phyloP scores from a whole-genome alignment of 495 filamentous ascomycete genomes.

The Cetradonia linearis region DNA sequence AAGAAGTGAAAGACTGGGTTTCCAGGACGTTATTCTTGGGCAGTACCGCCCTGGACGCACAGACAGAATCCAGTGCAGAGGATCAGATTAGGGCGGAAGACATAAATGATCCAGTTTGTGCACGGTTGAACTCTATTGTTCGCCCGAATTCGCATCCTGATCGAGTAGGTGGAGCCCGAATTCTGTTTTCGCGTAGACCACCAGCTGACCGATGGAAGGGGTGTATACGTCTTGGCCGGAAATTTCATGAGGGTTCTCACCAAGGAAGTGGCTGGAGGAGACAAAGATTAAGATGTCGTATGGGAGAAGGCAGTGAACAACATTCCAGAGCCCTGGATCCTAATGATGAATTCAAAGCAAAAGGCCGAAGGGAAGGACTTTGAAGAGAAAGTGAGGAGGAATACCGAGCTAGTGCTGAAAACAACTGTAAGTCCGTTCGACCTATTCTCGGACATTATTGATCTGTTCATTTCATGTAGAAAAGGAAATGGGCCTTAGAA shows the following conservation, averaged over 20 bases:
- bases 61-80: not conserved
- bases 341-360: constrained; percentile 8
- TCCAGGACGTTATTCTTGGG: constrained; percentile 3
- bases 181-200: constrained; percentile 12
- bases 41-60: not conserved
- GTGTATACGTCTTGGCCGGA: not conserved
- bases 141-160: not conserved
- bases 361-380: not conserved
- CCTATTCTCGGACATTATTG: no score
- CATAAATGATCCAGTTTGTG: not conserved
- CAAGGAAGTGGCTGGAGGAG: not conserved
- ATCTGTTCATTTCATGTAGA: not conserved
- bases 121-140: not conserved
- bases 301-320: constrained; percentile 1
- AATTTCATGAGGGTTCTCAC: not conserved
- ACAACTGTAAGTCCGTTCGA: not conserved
- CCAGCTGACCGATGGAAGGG: constrained; percentile 5
- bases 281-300: not conserved
- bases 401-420: not conserved
- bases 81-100: not conserved
- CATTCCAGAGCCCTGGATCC: constrained; percentile 8
- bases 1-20: constrained; percentile 2
- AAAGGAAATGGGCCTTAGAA: constrained; percentile 8
- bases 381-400: not conserved
- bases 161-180: not conserved